Percentiles rank a stretch among this genome's conserved stretches.
phyloP scores from a whole-genome alignment of 169 alveolate species.

The Theileria parva region DNA sequence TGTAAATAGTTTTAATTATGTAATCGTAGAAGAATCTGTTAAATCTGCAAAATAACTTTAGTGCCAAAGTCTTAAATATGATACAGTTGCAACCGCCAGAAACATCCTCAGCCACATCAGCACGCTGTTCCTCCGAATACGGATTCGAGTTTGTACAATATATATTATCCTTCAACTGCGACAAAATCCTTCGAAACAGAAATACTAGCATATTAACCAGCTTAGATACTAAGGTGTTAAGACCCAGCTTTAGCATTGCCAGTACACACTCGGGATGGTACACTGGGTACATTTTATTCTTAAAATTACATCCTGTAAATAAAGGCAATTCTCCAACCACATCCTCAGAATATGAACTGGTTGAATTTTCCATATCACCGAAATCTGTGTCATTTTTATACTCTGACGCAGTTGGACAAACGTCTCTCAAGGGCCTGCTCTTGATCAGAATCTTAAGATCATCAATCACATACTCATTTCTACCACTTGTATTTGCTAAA shows the following conservation, averaged over 20 bases:
- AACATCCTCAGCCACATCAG: neutral
- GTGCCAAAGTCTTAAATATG: conserved; percentile 19
- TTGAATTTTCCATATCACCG: neutral
- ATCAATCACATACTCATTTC: neutral
- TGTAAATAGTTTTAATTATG: conserved; percentile 14
- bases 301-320: conserved; percentile 7
- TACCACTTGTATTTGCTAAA: neutral
- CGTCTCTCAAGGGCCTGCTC: neutral
- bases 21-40: conserved; percentile 12
- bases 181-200: conserved; percentile 26
- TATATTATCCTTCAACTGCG: conserved; percentile 7
- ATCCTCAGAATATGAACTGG: neutral
- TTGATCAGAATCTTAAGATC: conserved; percentile 4
- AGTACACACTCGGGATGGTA: conserved; percentile 50
- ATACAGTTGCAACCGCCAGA: conserved; percentile 47
- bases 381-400: neutral
- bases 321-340: conserved; percentile 11
- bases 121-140: neutral
- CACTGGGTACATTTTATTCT: conserved; percentile 16
- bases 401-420: neutral
- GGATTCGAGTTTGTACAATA: neutral
- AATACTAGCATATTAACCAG: conserved; percentile 28
- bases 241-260: conserved; percentile 42
- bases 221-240: conserved; percentile 39
- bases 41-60: conserved; percentile 35